Base-by-base conservation (phyloP, 2,329 filamentous ascomycete species). In the Phaeosphaeriaceae sp. region DNA sequence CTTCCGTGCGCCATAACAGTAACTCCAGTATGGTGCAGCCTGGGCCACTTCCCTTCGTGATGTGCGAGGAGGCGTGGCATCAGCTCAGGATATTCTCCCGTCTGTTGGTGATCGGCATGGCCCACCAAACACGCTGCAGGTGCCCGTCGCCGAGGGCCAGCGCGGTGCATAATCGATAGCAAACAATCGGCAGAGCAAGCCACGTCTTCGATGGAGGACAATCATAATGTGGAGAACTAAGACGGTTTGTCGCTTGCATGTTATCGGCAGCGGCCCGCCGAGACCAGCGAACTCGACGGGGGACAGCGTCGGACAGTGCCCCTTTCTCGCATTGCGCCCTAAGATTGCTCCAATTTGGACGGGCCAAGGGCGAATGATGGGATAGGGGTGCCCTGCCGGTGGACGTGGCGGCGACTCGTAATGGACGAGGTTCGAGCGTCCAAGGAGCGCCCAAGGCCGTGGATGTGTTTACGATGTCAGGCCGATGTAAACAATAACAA, bases 191-290 rank as follows among this genome's bases (percentile, higher is more conserved):
- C 66, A 63, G 57, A 45, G 62, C 45, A 63, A 57, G 61, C 57
- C 56, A 56, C 58, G 48, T 33, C 50, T 52, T 52, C 48, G 63
- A 57, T 62, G 60, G 63, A 66, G 48, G 60, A 58, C 62, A 67
- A 72, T 69, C 65, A 73, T 69, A 69, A 67, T 72, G 72, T 65
- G 71, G 71, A 73, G 70, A 71, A 60, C 53, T 66, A 69, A 70
- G 58, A 44, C 50, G 56, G 48, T 22, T 54, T 50, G 54, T 51
- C 53, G 61, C 54, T 61, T 64, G 67, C 41, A 65, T 62, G 64
- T 57, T 62, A 54, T 62, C 56, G 54, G 61, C 56, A 57, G 54
- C 62, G 60, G 64, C 53, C 64, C 64, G 65, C 56, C 62, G 56
- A 56, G 56, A 22, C 58, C 47, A 60, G 56, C 56, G 57, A 62